Conservation (phyloP, 202 grass and related monocot genomes). For the Panicum hallii region DNA sequence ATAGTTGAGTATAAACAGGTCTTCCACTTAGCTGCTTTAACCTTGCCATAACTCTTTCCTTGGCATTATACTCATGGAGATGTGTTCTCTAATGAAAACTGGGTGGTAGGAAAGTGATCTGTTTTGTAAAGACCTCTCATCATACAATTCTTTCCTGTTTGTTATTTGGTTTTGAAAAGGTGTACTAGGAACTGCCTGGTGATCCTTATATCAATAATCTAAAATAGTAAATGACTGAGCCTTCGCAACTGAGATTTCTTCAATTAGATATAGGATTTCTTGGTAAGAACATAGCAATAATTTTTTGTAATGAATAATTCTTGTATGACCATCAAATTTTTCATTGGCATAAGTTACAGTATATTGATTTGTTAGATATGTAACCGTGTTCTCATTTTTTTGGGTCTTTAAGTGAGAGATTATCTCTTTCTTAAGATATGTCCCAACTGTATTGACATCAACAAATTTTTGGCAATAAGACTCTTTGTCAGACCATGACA, state of each 20-base stretch:
- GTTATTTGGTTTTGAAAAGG: constrained; percentile 31
- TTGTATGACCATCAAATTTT: constrained; percentile 51
- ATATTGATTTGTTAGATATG: constrained; percentile 57
- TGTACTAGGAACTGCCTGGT: constrained; percentile 18
- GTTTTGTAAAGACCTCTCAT: constrained; percentile 1
- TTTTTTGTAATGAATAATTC: constrained; percentile 55
- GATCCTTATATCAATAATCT: constrained; percentile 34
- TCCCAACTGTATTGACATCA: constrained; percentile 23
- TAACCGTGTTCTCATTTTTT: constrained; percentile 51
- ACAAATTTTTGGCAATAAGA: constrained; percentile 11
- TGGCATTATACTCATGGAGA: constrained; percentile 38
- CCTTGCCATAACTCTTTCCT: constrained; percentile 28
- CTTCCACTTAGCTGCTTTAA: constrained; percentile 37
- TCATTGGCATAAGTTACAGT: constrained; percentile 40
- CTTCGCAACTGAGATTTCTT: constrained; percentile 22
- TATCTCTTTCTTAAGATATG: constrained; percentile 36
- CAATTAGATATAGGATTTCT: constrained; percentile 49
- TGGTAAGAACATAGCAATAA: constrained; percentile 54
- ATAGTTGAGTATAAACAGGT: constrained; percentile 46
- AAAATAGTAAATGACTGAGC: constrained; percentile 33
- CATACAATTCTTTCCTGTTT: constrained; percentile 34
- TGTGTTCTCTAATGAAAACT: constrained; percentile 12
- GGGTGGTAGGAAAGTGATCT: not conserved
- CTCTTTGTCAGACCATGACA: not conserved
- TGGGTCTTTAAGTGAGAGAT: constrained; percentile 38